A percentile compares a stretch with the other conserved stretches of the same genome.
Evolutionary conservation across 176 grass and related monocot species (phyloP).

Genomic region (Melocanna baccifera): DNA sequence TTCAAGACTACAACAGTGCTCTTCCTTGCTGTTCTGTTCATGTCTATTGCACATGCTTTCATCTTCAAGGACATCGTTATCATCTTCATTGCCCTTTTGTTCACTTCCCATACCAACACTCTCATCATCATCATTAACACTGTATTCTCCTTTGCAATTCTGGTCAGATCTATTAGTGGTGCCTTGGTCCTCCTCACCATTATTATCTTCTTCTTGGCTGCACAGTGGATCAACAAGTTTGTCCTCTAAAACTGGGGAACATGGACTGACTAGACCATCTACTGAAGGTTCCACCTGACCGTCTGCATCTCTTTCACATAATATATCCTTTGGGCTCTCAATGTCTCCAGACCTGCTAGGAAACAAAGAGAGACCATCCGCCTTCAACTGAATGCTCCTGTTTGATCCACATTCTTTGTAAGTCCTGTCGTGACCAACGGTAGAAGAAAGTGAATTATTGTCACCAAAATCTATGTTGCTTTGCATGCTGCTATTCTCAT

Average conservation of each 20-base stretch:
- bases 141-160: conserved; percentile 16
- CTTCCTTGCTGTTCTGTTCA: conserved; percentile 32
- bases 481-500: conserved; percentile 44
- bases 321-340: conserved; percentile 57
- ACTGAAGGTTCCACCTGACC: conserved; percentile 24
- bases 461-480: conserved; percentile 45
- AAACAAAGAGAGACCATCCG: conserved; percentile 24
- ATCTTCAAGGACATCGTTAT: conserved; percentile 25
- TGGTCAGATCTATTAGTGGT: neutral
- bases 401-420: conserved; percentile 40
- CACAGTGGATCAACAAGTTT: conserved; percentile 52
- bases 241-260: conserved; percentile 43
- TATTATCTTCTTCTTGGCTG: conserved; percentile 30
- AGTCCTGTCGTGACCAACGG: conserved; percentile 26
- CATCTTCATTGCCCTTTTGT: conserved; percentile 11
- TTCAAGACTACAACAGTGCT: conserved; percentile 20
- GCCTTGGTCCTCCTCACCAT: neutral
- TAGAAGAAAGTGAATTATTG: conserved; percentile 49
- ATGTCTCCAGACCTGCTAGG: conserved; percentile 37
- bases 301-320: conserved; percentile 43
- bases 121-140: conserved; percentile 22
- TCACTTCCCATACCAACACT: conserved; percentile 5
- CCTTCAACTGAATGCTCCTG: conserved; percentile 46
- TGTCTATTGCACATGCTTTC: conserved; percentile 35
- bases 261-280: conserved; percentile 17